Evolutionary conservation across 306 rosid genomes (phyloP), one percentile per base, ranked within the genome.

Genomic region (Neltuma alba): DNA sequence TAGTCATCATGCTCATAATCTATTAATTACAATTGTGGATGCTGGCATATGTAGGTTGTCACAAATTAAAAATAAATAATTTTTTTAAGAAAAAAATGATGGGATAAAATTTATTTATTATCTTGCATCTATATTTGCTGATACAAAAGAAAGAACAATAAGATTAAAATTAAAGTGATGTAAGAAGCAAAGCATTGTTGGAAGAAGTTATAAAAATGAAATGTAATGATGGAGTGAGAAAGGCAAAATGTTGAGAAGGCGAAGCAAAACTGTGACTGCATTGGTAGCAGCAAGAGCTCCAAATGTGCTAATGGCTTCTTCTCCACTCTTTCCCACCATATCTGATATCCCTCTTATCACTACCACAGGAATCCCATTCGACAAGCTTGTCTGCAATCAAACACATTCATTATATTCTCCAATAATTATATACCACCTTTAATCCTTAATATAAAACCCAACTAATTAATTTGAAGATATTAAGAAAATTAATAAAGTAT

Each of bases 271-370:
- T 58, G 64, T 76, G 77, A 76, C 85, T 55, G 86, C 58, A 31
- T 86, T 83, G 14, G 50, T 33, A 40, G 92, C 88, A 62, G 90
- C 90, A 33, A 89, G 87, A 33, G 87, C 25, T 28, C 85, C 82
- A 65, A 82, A 84, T 25, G 62, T 75, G 7, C 41, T 9, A 25
- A 86, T 33, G 6, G 63, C 45, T 21, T 84, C 85, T 20, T 63
- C 16, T 68, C 87, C 86, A 21, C 65, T 6, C 72, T 85, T 77
- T 55, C 92, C 90, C 12, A 90, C 92, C n/a, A 85, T 23, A 76
- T 89, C 93, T 13, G 89, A 89, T 25, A 89, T 80, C 34, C 89
- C 91, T 60, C 87, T n/a, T 7, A 85, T 79, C 21, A 82, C 88
- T 6, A 87, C 77, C 68, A 83, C 89, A 31, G 77, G 87, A 25